Conservation (phyloP, 805 yeast genomes). For the Saturnispora saitoi region DNA sequence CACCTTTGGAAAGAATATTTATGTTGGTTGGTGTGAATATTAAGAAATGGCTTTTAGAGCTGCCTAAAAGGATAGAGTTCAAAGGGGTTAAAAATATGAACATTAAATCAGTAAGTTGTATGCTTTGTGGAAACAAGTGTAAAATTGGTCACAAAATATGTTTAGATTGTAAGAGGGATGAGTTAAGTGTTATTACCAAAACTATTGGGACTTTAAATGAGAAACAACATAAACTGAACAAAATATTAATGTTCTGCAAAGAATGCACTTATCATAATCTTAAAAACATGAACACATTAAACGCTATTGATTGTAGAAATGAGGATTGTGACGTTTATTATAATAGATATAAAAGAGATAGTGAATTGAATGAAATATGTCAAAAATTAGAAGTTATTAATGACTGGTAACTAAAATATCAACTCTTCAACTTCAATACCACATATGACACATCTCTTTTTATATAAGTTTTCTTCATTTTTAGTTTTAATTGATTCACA, state of each 20-base stretch:
- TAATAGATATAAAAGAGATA: slow-evolving; percentile 37
- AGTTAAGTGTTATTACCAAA: slow-evolving; percentile 29
- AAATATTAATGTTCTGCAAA: slow-evolving; percentile 17
- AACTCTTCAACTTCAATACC: slow-evolving; percentile 81
- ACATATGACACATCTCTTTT: slow-evolving; percentile 65
- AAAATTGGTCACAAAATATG: slow-evolving; percentile 25
- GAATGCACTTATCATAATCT: slow-evolving; percentile 33
- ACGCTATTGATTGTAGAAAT: slow-evolving; percentile 41
- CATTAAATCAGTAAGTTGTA: slow-evolving; percentile 24
- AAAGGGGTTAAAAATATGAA: slow-evolving; percentile 13
- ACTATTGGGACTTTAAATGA: slow-evolving; percentile 23
- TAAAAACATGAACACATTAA: slow-evolving; percentile 15
- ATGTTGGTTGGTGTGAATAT: slow-evolving; percentile 78
- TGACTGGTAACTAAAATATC: slow-evolving; percentile 22
- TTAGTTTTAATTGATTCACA: slow-evolving; percentile 38
- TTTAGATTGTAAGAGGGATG: slow-evolving; percentile 27
- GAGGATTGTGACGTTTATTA: slow-evolving; percentile 60
- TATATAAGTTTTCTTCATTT: slow-evolving; percentile 29
- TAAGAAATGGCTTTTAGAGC: slow-evolving; percentile 61
- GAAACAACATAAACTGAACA: slow-evolving; percentile 23
- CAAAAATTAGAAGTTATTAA: slow-evolving; percentile 14
- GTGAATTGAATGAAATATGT: slow-evolving; percentile 16
- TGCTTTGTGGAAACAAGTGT: slow-evolving; percentile 21
- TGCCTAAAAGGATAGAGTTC: slow-evolving; percentile 37
- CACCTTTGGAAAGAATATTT: slow-evolving; percentile 82